Evolutionary conservation across 257 asterid genomes (phyloP).

Genomic region (Sherardia arvensis): DNA sequence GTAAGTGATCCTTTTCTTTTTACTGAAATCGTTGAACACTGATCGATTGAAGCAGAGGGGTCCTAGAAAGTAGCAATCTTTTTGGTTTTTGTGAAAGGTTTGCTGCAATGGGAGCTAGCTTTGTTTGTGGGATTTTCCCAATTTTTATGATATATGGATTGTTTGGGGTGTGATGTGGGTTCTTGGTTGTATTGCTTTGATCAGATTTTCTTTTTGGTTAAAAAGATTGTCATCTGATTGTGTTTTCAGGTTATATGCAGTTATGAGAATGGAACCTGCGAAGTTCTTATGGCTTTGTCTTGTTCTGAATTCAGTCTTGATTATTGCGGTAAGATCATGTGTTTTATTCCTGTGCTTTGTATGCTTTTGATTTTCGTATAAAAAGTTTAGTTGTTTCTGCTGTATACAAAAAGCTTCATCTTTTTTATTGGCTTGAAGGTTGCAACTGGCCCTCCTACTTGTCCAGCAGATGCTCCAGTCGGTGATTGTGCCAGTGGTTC

Average conservation of each 20-base stretch:
- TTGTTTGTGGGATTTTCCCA: neutral
- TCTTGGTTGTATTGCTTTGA: neutral
- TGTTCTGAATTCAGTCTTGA: slow-evolving; percentile 23
- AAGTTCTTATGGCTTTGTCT: slow-evolving; percentile 23
- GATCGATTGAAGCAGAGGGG: neutral
- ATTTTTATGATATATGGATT: neutral
- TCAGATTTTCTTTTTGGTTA: neutral
- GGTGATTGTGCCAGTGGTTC: slow-evolving; percentile 35
- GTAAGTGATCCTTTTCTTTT: neutral
- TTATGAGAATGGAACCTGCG: slow-evolving; percentile 29
- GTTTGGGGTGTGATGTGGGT: neutral
- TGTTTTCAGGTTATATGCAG: slow-evolving; percentile 10
- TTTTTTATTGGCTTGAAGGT: slow-evolving; percentile 26
- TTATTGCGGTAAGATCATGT: slow-evolving; percentile 35
- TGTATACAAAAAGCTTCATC: neutral
- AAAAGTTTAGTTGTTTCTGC: neutral
- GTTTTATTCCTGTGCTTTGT: neutral
- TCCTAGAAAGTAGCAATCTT: neutral
- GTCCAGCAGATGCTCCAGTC: slow-evolving; percentile 54
- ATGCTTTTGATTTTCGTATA: neutral
- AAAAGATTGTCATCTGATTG: neutral
- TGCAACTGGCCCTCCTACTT: slow-evolving; percentile 66
- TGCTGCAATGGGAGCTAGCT: neutral
- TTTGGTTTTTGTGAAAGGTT: neutral
- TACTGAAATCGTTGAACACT: neutral